phyloP scores from a whole-genome alignment of 345 rosid genomes.

The Syzygium aqueum region DNA sequence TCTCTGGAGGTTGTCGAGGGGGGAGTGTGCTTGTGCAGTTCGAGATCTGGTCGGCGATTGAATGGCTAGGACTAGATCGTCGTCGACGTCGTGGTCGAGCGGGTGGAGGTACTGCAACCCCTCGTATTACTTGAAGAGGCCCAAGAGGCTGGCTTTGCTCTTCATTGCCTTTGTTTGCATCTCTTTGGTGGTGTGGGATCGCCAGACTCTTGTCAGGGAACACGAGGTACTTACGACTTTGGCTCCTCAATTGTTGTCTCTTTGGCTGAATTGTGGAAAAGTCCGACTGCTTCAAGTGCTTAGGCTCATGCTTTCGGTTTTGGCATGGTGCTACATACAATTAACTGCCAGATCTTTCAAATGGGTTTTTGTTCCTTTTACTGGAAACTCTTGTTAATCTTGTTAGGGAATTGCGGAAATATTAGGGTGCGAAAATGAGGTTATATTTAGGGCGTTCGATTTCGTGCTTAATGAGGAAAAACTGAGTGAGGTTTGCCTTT shows the following conservation, averaged over 20 bases:
- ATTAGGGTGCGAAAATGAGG: not conserved
- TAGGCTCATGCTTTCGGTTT: not conserved
- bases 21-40: not conserved
- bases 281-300: not conserved
- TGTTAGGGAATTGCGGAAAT: not conserved
- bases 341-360: not conserved
- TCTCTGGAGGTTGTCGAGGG: not conserved
- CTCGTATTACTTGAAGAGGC: slow-evolving; percentile 61
- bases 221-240: slow-evolving; percentile 38
- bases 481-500: not conserved
- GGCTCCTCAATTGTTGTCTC: not conserved
- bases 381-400: not conserved
- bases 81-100: slow-evolving; percentile 19
- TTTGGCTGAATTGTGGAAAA: not conserved
- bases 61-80: slow-evolving; percentile 29
- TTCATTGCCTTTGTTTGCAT: slow-evolving; percentile 55
- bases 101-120: slow-evolving; percentile 62
- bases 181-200: slow-evolving; percentile 75
- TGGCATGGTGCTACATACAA: not conserved
- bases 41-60: not conserved
- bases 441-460: not conserved
- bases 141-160: slow-evolving; percentile 63
- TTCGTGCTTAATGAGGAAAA: not conserved
- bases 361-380: not conserved
- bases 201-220: slow-evolving; percentile 64